Conservation (phyloP, 2,329 filamentous ascomycete species). For the Colletotrichum sidae region DNA sequence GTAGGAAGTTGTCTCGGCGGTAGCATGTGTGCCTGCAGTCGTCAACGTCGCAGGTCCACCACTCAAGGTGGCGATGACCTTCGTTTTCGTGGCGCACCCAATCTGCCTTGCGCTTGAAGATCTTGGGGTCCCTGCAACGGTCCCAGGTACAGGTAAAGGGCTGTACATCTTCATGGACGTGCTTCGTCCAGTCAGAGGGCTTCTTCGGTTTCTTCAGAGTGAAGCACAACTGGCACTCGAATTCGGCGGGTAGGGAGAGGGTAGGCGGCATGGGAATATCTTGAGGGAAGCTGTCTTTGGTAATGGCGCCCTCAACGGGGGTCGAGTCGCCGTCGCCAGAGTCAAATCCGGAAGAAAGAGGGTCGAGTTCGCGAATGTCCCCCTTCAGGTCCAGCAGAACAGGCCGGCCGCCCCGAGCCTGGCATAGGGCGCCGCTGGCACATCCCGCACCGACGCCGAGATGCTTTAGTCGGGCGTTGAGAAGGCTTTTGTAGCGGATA, state of each 20-base stretch:
- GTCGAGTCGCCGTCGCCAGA: slow-evolving; percentile 71
- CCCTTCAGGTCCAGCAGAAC: slow-evolving; percentile 70
- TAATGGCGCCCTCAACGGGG: slow-evolving; percentile 76
- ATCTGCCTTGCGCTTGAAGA: slow-evolving; percentile 94
- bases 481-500: slow-evolving; percentile 80
- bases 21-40: slow-evolving; percentile 88
- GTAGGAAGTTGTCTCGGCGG: slow-evolving; percentile 91
- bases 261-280: slow-evolving; percentile 88
- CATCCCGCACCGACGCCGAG: slow-evolving; percentile 72
- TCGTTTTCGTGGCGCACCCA: slow-evolving; percentile 97
- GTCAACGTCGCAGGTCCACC: slow-evolving; percentile 86
- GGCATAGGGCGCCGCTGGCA: slow-evolving; percentile 70
- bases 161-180: slow-evolving; percentile 93
- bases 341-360: slow-evolving; percentile 59
- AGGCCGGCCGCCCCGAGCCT: slow-evolving; percentile 74
- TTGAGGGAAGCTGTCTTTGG: slow-evolving; percentile 78
- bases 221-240: slow-evolving; percentile 92
- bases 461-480: slow-evolving; percentile 79
- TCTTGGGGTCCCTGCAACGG: slow-evolving; percentile 84
- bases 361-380: slow-evolving; percentile 70
- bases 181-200: slow-evolving; percentile 96
- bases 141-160: slow-evolving; percentile 94
- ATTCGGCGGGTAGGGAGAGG: slow-evolving; percentile 81
- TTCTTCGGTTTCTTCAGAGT: slow-evolving; percentile 87
- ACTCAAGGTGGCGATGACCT: slow-evolving; percentile 87